Percentiles rank a stretch among this genome's conserved stretches.
These are phyloP conservation scores for Penicillium expansum DNA, from an alignment of 2,329 filamentous ascomycete genomes.

Conservation along the genomic window DNA sequence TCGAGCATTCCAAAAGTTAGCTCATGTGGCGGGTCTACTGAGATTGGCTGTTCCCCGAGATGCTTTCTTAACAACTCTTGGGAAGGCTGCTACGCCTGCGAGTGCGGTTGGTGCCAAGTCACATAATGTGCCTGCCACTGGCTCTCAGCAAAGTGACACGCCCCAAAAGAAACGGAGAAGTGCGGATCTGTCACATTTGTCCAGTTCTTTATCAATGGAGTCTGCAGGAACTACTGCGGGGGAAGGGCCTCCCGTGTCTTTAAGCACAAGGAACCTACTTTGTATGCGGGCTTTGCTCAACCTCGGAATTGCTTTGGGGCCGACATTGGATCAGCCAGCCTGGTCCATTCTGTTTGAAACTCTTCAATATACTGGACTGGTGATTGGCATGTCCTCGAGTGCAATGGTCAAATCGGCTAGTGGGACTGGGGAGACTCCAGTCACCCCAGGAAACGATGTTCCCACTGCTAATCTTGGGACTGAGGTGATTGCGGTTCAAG, in stretches of 20 bases:
- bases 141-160: constrained; percentile 22
- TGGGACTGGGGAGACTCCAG: constrained; percentile 28
- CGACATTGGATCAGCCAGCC: constrained; percentile 70
- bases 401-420: constrained; percentile 29
- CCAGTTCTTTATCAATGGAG: constrained; percentile 29
- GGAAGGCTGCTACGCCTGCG: constrained; percentile 86
- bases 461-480: constrained; percentile 64
- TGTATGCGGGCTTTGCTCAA: constrained; percentile 92
- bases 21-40: constrained; percentile 87
- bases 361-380: constrained; percentile 85
- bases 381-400: constrained; percentile 56
- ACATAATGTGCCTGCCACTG: constrained; percentile 16
- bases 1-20: constrained; percentile 88
- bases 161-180: constrained; percentile 33
- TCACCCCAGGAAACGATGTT: constrained; percentile 43
- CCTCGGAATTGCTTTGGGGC: constrained; percentile 87
- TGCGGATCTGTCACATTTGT: constrained; percentile 24
- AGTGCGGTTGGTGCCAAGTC: constrained; percentile 49
- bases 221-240: constrained; percentile 20
- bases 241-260: constrained; percentile 51
- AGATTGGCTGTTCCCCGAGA: constrained; percentile 83
- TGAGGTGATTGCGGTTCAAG: constrained; percentile 85
- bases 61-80: constrained; percentile 89
- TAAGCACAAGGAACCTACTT: constrained; percentile 85
- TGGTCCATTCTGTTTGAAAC: constrained; percentile 93